Conservation (phyloP, 2,329 filamentous ascomycete species). For the Didymella keratinophila region DNA sequence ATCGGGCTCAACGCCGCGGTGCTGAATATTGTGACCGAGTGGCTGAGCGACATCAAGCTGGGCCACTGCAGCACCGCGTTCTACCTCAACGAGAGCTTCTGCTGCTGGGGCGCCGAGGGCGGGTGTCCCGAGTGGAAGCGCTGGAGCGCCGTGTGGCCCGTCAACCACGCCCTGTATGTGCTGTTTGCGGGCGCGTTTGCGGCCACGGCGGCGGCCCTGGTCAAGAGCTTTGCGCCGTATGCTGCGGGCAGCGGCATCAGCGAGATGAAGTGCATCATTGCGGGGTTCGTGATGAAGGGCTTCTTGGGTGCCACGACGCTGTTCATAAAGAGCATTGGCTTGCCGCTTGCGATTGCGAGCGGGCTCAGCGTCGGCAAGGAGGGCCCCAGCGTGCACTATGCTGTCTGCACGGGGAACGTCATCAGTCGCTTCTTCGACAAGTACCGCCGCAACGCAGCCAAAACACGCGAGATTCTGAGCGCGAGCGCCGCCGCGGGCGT, state of each 20-base stretch:
- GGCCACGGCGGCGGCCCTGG: conserved; percentile 80
- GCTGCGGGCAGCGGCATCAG: conserved; percentile 96
- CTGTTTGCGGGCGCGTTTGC: conserved; percentile 84
- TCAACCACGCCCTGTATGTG: conserved; percentile 91
- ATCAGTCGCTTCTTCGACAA: conserved; percentile 93
- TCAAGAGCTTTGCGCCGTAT: conserved; percentile 92
- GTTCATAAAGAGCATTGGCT: conserved; percentile 88
- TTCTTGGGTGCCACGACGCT: conserved; percentile 93
- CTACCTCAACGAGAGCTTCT: conserved; percentile 97
- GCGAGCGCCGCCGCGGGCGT: conserved; percentile 95
- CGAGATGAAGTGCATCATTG: conserved; percentile 99
- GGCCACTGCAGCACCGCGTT: conserved; percentile 96
- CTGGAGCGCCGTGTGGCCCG: conserved; percentile 79
- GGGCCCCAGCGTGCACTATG: conserved; percentile 98
- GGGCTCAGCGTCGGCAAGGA: conserved; percentile 96
- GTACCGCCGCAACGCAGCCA: conserved; percentile 89
- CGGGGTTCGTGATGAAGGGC: conserved; percentile 98
- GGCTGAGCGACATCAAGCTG: conserved; percentile 93
- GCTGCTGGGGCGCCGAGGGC: conserved; percentile 94
- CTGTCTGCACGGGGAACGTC: conserved; percentile 96
- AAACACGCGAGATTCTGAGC: conserved; percentile 93
- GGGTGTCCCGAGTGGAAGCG: conserved; percentile 88
- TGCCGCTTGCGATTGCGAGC: conserved; percentile 92
- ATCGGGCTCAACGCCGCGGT: conserved; percentile 94
- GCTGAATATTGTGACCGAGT: conserved; percentile 95